Base-by-base conservation (phyloP, 352 stramenopile genomes). In the Pseudoperonospora humuli region DNA sequence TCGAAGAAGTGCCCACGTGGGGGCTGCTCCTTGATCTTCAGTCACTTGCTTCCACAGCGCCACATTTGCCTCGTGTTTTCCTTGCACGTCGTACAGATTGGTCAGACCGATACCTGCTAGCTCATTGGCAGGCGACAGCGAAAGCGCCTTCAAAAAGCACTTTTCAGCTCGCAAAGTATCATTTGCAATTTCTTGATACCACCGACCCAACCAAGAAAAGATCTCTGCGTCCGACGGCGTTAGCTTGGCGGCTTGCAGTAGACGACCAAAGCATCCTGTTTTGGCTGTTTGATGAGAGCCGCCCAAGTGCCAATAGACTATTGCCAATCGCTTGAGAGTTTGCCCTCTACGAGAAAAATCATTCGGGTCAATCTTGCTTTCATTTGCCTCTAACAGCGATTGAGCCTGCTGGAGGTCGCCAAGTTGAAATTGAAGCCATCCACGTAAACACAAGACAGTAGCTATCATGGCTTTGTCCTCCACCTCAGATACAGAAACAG, bases 141-240 rank as follows among this genome's bases (percentile, higher is more conserved):
- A 70, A 14, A 93, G 61, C 14, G 82, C 77, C 40, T 92, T 91
- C 25, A 93, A 45, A 31, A 86, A 92, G 35, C 82, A 93, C 41
- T 93, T 93, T 36, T 92, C 79, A 0, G 79, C 82, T 14, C 79
- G 77, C 18, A 87, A 10, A 11, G 75, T 43, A 54, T 93, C 82
- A 0, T 50, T 57, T 3, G 47, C 69, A 2, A 90, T 46, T 14
- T 78, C 64, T 13, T 70, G 50, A 41, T 93, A 93, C 75, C 77
- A 93, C 39, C 73, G 73, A 7, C 82, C 82, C 19, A 93, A 54
- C 67, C 67, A 86, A 1, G 53, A 62, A 31, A 91, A 93, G 13
- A 76, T 70, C 23, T 86, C 74, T 0, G 62, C 65, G 36, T 92
- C 79, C 7, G 54, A 61, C 14, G 81, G 76, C 13, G 67, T 68